Evolutionary conservation across 2,329 filamentous ascomycete species (phyloP).

Genomic region (Clonostachys solani): DNA sequence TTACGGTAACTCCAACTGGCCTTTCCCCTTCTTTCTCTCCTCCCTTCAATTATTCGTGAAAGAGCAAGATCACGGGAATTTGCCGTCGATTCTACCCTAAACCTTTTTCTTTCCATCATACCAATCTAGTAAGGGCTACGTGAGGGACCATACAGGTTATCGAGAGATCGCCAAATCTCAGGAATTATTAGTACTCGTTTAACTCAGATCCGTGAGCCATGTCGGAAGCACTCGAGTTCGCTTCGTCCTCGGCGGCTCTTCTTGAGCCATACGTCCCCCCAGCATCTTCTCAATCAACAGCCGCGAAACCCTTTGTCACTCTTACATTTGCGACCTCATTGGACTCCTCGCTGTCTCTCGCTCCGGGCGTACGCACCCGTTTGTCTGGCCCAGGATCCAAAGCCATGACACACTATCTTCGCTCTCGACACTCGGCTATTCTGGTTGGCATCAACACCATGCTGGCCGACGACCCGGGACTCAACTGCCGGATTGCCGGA

Average conservation of each 20-base stretch:
- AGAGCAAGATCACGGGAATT: too few relatives aligned
- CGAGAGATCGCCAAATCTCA: too few relatives aligned
- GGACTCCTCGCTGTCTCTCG: conserved; percentile 72
- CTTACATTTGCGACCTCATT: conserved; percentile 90
- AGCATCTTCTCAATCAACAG: not conserved
- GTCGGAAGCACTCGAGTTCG: conserved; percentile 25
- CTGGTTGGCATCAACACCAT: conserved; percentile 82
- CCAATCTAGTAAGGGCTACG: too few relatives aligned
- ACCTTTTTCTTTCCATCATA: too few relatives aligned
- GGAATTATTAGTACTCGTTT: not conserved
- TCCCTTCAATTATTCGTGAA: too few relatives aligned
- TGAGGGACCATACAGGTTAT: too few relatives aligned
- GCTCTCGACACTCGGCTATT: conserved; percentile 78
- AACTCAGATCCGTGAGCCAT: conserved; percentile 11
- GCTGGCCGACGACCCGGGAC: conserved; percentile 75
- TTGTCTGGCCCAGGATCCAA: conserved; percentile 83
- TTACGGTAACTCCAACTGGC: too few relatives aligned
- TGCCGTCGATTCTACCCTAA: too few relatives aligned
- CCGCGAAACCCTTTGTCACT: conserved; percentile 55
- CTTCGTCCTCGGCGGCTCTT: conserved; percentile 18
- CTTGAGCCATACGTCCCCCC: conserved; percentile 26
- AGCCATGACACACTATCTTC: conserved; percentile 89
- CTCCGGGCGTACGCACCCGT: conserved; percentile 74
- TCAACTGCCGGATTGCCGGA: conserved; percentile 74
- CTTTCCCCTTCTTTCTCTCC: too few relatives aligned